Conservation (phyloP, 192 early-diverging fungal species). For the Spizellomyces punctatus region DNA sequence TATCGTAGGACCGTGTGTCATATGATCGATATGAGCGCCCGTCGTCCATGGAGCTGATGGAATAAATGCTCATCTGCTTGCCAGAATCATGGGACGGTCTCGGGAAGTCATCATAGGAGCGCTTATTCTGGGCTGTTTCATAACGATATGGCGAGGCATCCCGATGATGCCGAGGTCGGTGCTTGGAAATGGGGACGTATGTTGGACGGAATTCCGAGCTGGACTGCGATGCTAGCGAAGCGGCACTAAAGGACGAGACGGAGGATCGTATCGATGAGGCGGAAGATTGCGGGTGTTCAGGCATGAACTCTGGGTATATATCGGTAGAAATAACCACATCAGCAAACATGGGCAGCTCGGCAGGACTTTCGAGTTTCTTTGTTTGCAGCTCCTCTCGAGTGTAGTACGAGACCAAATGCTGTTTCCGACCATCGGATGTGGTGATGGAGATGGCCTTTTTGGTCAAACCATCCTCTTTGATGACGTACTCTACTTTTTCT, state of each 20-base stretch:
- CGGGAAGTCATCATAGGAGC: not conserved
- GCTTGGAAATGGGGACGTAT: constrained; percentile 28
- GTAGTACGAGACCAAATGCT: constrained; percentile 91
- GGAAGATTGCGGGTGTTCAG: constrained; percentile 14
- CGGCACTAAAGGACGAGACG: not conserved
- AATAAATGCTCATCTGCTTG: constrained; percentile 18
- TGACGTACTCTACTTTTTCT: constrained; percentile 45
- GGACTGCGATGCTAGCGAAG: not conserved
- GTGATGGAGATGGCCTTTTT: constrained; percentile 89
- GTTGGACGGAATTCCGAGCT: constrained; percentile 7
- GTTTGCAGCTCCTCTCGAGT: constrained; percentile 75
- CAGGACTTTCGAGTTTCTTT: constrained; percentile 69
- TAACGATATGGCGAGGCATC: not conserved
- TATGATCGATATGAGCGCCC: constrained; percentile 19
- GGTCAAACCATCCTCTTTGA: constrained; percentile 79
- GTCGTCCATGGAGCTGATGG: constrained; percentile 10
- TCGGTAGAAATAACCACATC: constrained; percentile 73
- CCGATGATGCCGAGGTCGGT: not conserved
- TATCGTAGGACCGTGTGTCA: constrained; percentile 23
- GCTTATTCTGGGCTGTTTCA: not conserved
- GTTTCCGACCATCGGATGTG: constrained; percentile 74
- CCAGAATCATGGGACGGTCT: constrained; percentile 23
- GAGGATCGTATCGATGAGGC: constrained; percentile 22
- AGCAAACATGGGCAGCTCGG: constrained; percentile 64
- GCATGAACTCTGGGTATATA: constrained; percentile 81